phyloP scores from a whole-genome alignment of 768 basidiomycete genomes.

The Lepiota brunneoincarnata region DNA sequence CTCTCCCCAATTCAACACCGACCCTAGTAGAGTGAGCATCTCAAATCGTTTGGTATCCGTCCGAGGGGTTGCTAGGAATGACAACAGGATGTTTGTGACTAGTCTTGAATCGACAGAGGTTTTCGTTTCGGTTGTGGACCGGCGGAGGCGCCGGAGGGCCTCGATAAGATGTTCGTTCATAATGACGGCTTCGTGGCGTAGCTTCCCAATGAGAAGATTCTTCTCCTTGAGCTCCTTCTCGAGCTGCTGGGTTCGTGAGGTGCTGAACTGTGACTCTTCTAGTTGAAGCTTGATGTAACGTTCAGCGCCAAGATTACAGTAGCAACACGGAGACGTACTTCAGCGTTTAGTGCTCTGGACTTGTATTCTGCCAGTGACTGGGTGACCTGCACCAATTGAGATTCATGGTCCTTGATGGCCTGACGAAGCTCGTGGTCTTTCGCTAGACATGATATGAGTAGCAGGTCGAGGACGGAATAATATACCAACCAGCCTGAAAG shows the following conservation, averaged over 20 bases:
- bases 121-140: constrained; percentile 83
- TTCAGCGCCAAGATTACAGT: constrained; percentile 4
- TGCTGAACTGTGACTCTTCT: constrained; percentile 68
- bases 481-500: constrained; percentile 83
- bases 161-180: constrained; percentile 98
- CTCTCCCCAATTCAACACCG: constrained; percentile 92
- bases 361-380: constrained; percentile 89
- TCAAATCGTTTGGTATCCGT: constrained; percentile 95
- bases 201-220: constrained; percentile 88
- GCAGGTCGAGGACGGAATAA: background rate
- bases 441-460: constrained; percentile 41
- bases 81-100: constrained; percentile 90
- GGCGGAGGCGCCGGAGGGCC: constrained; percentile 90
- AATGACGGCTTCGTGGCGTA: constrained; percentile 96
- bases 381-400: constrained; percentile 65
- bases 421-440: constrained; percentile 89
- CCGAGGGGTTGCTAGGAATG: constrained; percentile 87
- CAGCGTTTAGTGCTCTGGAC: constrained; percentile 82
- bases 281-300: constrained; percentile 56
- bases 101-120: constrained; percentile 78
- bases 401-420: constrained; percentile 80
- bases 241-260: constrained; percentile 64
- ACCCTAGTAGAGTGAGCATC: constrained; percentile 86
- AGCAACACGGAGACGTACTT: constrained; percentile 45
- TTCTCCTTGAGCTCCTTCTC: constrained; percentile 96